Conservation (phyloP, 768 basidiomycete genomes). For the Suillus clintonianus region DNA sequence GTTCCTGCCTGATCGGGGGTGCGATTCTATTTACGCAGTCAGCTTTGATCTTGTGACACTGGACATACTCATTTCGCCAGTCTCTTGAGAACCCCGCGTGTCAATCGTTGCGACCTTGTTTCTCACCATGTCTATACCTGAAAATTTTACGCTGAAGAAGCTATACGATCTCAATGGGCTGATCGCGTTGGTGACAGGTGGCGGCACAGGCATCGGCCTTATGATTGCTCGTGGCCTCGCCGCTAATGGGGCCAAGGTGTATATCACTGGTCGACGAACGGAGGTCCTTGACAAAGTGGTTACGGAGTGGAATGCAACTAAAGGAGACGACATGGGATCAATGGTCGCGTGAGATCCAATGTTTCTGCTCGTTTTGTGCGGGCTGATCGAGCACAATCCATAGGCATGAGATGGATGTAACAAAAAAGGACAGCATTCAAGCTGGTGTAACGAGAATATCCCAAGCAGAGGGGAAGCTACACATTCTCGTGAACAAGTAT, state of each 20-base stretch:
- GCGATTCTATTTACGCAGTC: background rate
- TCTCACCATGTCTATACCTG: conserved; percentile 24
- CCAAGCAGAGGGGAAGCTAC: conserved; percentile 60
- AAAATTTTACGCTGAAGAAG: conserved; percentile 24
- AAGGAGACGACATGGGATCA: conserved; percentile 41
- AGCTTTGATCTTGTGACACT: background rate
- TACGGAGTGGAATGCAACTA: conserved; percentile 45
- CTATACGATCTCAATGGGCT: conserved; percentile 57
- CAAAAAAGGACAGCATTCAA: conserved; percentile 65
- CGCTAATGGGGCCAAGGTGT: conserved; percentile 77
- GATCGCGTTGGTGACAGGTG: conserved; percentile 51
- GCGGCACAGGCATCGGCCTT: conserved; percentile 56
- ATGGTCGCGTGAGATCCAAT: conserved; percentile 56
- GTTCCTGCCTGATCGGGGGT: background rate
- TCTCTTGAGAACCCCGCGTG: background rate
- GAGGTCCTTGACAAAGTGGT: conserved; percentile 63
- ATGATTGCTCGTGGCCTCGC: conserved; percentile 77
- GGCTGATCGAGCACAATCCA: conserved; percentile 2
- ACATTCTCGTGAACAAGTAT: conserved; percentile 84
- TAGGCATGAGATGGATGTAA: conserved; percentile 72
- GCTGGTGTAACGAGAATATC: conserved; percentile 44
- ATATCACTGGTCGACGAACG: conserved; percentile 71
- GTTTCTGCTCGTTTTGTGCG: conserved; percentile 4
- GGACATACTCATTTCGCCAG: background rate
- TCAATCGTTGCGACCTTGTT: background rate